Base-by-base conservation (phyloP, 805 yeast genomes). In the Naumovozyma dairenensis region DNA sequence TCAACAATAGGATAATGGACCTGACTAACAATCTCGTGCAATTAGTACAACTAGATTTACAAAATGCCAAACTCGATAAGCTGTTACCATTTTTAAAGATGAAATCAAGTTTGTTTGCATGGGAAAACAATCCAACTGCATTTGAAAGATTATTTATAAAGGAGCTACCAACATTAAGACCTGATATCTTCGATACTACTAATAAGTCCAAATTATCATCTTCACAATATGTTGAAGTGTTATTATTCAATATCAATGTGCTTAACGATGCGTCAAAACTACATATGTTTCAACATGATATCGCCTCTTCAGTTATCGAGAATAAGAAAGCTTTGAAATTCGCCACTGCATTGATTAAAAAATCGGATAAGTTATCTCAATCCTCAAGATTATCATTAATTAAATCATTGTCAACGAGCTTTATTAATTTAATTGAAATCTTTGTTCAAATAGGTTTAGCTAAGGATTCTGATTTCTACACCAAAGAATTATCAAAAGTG, bases 391-490 rank as follows among this genome's bases (percentile, higher is more conserved):
- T 69, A 56, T 52, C 51, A 17, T 51, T 71, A 2, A 51, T 67
- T 0, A 38, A 36, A 1, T 41, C 50, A 10, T 47, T 74, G 21
- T 46, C 63, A 9, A 45, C 51, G 4, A 43, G 70, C 3, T 73
- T 72, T 42, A 51, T 56, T 5, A 35, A 37, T 3, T 53, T 73
- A 17, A 55, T 74, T 16, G 51, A 60, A 3, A 45, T 61, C 1
- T 61, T 66, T 34, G 54, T 63, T 12, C 67, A 64, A 24, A 48
- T 73, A 25, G 86, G 87, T 0, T 47, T 76, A 3, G 58, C 75
- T 0, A 72, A 72, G 40, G 85, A 80, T 35, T 66, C 76, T 30
- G 65, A 67, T 2, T 74, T 65, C 47, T 79, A 68, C 52, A 42
- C 66, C 3, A 59, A 60, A 5, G 87, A 80, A 43, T 59, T 72